phyloP scores from a whole-genome alignment of 2,329 filamentous ascomycete species.

The Escovopsis sp. region DNA sequence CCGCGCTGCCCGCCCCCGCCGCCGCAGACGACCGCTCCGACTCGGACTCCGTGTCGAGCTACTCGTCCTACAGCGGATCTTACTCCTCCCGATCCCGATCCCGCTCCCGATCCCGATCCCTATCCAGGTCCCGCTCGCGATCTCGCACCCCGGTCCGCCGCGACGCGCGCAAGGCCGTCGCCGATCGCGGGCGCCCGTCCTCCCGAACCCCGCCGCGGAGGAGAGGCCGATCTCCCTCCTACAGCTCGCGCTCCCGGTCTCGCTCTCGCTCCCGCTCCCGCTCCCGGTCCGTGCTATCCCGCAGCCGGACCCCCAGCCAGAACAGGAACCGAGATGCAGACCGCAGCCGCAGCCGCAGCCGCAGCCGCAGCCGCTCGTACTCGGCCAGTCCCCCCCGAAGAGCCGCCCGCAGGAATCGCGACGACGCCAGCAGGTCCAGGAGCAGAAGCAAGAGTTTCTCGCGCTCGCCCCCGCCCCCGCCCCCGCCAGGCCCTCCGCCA shows the following conservation, averaged over 20 bases:
- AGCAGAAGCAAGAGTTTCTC: conserved; percentile 11
- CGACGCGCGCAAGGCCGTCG: conserved; percentile 8
- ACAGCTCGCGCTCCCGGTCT: conserved; percentile 29
- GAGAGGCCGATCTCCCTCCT: conserved; percentile 28
- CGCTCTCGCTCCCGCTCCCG: conserved; percentile 28
- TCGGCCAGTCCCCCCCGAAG: conserved; percentile 18
- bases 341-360: too few species aligned
- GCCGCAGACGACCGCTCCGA: conserved; percentile 41
- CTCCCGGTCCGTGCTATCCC: conserved; percentile 19
- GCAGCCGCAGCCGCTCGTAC: conserved; percentile 9
- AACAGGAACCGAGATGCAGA: too few species aligned
- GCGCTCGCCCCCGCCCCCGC: conserved; percentile 16
- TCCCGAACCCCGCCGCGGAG: conserved; percentile 15
- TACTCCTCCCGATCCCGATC: conserved; percentile 40
- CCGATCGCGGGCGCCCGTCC: conserved; percentile 14
- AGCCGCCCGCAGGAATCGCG: conserved; percentile 10
- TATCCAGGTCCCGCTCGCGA: conserved; percentile 14
- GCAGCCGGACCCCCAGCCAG: conserved; percentile 1
- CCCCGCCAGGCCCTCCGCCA: not conserved
- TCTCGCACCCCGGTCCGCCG: conserved; percentile 6
- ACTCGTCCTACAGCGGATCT: conserved; percentile 57
- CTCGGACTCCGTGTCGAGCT: conserved; percentile 62
- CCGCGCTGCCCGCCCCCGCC: conserved; percentile 54
- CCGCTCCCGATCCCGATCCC: conserved; percentile 30
- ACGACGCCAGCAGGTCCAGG: conserved; percentile 11